Conservation (phyloP, 768 basidiomycete species). For the Rhizopogon vesiculosus region DNA sequence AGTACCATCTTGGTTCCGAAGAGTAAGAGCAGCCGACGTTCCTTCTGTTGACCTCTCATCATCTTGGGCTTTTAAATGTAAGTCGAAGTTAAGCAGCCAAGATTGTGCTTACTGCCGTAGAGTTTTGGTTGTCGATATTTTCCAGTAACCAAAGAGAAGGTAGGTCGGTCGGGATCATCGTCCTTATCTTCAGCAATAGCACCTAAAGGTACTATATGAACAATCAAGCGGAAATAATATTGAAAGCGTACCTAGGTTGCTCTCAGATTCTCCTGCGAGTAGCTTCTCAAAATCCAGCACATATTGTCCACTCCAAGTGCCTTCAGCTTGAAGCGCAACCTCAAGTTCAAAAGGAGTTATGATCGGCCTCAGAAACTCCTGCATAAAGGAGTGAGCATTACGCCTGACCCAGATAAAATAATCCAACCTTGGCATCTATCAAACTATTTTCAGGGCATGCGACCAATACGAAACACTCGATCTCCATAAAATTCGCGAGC, state of each 20-base stretch:
- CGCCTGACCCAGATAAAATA: neutral
- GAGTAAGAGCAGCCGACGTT: conserved; percentile 41
- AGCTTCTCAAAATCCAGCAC: conserved; percentile 72
- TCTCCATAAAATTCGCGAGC: conserved; percentile 91
- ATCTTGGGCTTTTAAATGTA: conserved; percentile 6
- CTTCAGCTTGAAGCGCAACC: conserved; percentile 67
- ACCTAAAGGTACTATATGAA: conserved; percentile 3
- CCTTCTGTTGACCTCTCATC: conserved; percentile 12
- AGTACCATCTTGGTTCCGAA: conserved; percentile 61
- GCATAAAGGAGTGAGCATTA: neutral
- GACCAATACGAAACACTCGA: conserved; percentile 93
- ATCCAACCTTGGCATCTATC: conserved; percentile 59
- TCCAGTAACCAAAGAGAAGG: conserved; percentile 85
- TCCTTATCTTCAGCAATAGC: conserved; percentile 14
- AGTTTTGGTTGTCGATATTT: conserved; percentile 76
- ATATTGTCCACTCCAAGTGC: conserved; percentile 73
- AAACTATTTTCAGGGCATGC: conserved; percentile 93
- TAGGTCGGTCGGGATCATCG: conserved; percentile 57
- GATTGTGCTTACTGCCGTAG: conserved; percentile 40
- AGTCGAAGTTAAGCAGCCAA: neutral
- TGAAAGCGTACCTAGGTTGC: conserved; percentile 4
- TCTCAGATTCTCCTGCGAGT: conserved; percentile 30
- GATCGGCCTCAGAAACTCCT: conserved; percentile 91
- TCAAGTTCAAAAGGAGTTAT: conserved; percentile 91
- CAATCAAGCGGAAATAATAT: neutral